A percentile compares a stretch with the other conserved stretches of the same genome.
Evolutionary conservation across 768 basidiomycete genomes (phyloP).

Genomic region (Collybiopsis confluens): DNA sequence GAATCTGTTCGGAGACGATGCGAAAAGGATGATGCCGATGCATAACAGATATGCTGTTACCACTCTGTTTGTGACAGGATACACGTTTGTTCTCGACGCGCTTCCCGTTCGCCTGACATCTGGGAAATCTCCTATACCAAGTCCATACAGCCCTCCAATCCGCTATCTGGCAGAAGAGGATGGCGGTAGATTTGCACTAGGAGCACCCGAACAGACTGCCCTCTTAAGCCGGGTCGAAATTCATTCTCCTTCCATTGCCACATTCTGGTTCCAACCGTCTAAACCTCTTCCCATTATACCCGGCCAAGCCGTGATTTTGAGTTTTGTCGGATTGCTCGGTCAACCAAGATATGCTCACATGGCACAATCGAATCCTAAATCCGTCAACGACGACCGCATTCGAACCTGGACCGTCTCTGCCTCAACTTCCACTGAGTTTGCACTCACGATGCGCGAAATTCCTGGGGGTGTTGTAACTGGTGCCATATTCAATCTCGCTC

Average conservation of each 20-base stretch:
- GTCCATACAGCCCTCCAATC: conserved; percentile 61
- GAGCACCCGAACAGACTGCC: conserved; percentile 18
- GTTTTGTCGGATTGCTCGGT: conserved; percentile 49
- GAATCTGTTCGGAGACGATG: conserved; percentile 43
- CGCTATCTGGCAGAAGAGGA: conserved; percentile 47
- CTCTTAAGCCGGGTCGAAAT: conserved; percentile 34
- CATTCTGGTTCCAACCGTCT: conserved; percentile 44
- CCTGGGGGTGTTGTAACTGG: conserved; percentile 52
- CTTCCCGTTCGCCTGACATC: conserved; percentile 46
- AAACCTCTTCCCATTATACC: conserved; percentile 30
- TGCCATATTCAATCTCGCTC: conserved; percentile 46
- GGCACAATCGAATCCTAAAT: conserved; percentile 36
- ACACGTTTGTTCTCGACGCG: conserved; percentile 47
- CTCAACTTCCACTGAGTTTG: conserved; percentile 27
- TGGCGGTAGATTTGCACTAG: conserved; percentile 16
- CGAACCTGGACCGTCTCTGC: conserved; percentile 61
- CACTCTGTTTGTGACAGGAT: conserved; percentile 46
- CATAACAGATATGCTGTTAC: conserved; percentile 41
- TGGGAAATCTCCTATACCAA: conserved; percentile 23
- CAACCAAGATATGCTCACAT: conserved; percentile 46
- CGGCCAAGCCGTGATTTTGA: conserved; percentile 53
- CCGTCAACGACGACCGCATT: conserved; percentile 57
- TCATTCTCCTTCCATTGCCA: conserved; percentile 47
- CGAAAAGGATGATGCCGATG: conserved; percentile 51
- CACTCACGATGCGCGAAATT: conserved; percentile 54